Evolutionary conservation across 345 rosid genomes (phyloP).

Genomic region (Boechera retrofracta): DNA sequence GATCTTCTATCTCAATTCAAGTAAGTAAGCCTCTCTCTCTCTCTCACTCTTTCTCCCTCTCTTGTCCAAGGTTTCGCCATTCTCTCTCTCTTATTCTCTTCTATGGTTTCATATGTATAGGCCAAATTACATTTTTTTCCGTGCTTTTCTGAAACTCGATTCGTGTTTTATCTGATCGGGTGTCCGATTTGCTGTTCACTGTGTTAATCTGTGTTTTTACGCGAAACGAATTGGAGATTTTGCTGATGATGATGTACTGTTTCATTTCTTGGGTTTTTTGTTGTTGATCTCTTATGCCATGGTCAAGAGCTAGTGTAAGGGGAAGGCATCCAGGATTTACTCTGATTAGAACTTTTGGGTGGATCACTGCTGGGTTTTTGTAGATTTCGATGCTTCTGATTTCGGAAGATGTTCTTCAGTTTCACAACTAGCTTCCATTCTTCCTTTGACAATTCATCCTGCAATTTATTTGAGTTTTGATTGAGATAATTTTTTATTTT

Average conservation of each 20-base stretch:
- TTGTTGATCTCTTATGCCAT: background rate
- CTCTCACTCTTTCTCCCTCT: background rate
- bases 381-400: background rate
- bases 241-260: background rate
- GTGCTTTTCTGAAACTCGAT: background rate
- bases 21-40: background rate
- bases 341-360: background rate
- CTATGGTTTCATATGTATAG: background rate
- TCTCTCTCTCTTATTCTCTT: background rate
- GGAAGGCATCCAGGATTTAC: background rate
- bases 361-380: too few relatives aligned
- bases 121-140: background rate
- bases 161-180: background rate
- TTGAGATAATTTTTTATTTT: background rate
- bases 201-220: background rate
- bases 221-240: background rate
- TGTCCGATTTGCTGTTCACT: background rate
- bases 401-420: conserved; percentile 53
- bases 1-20: too few relatives aligned
- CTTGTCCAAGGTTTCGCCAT: conserved; percentile 1
- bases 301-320: background rate
- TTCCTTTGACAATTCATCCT: conserved; percentile 74
- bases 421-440: conserved; percentile 86
- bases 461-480: conserved; percentile 24
- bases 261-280: background rate